These are phyloP conservation scores for Ampelomyces quisqualis DNA, from an alignment of 2,329 filamentous ascomycete species.

Conservation along the genomic window DNA sequence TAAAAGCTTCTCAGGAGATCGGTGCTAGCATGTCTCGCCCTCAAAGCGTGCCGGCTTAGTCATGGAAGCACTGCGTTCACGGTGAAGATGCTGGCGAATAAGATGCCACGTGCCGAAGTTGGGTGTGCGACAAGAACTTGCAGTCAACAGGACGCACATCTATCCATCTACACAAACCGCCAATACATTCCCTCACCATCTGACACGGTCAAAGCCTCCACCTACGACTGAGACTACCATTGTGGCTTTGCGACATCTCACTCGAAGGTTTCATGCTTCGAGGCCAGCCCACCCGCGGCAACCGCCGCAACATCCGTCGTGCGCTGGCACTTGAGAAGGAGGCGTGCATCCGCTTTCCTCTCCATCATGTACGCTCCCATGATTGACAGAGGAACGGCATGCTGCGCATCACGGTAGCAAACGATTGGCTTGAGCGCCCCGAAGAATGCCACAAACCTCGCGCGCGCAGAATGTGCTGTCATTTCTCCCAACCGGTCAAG, in stretches of 20 bases:
- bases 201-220: constrained; percentile 15
- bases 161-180: constrained; percentile 1
- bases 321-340: constrained; percentile 27
- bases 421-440: constrained; percentile 37
- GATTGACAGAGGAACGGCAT: constrained; percentile 14
- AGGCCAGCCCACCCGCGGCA: neutral
- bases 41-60: constrained; percentile 41
- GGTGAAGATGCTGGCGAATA: neutral
- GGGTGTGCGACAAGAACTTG: constrained; percentile 24
- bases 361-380: constrained; percentile 11
- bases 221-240: constrained; percentile 7
- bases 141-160: constrained; percentile 17
- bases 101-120: neutral
- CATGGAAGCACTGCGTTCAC: too few species aligned
- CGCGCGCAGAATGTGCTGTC: constrained; percentile 19
- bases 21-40: too few species aligned
- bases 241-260: constrained; percentile 10
- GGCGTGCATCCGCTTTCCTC: constrained; percentile 7
- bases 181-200: constrained; percentile 6
- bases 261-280: neutral
- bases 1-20: constrained; percentile 33
- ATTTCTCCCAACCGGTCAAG: constrained; percentile 31
- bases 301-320: constrained; percentile 11
- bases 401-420: constrained; percentile 19
- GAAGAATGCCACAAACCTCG: constrained; percentile 15